Conservation (phyloP, 2,329 filamentous ascomycete species). For the Botrytis porri region DNA sequence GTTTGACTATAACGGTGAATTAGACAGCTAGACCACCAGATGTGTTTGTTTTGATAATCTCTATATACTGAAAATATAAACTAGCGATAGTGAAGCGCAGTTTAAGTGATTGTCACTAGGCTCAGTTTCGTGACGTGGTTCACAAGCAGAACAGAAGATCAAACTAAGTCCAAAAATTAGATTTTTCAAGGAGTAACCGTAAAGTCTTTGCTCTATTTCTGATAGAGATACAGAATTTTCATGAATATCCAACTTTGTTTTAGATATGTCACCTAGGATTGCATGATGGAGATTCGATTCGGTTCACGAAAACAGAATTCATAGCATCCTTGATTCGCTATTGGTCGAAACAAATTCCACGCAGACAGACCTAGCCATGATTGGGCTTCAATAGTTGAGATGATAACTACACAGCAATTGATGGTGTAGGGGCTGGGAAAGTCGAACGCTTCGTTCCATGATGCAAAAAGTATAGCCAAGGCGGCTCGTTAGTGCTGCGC, state of each 20-base stretch:
- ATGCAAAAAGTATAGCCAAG: neutral
- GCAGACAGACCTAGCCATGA: neutral
- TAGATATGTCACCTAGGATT: too few species aligned
- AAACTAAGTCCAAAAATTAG: too few species aligned
- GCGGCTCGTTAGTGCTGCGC: neutral
- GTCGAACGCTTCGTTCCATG: neutral
- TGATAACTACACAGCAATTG: accelerated
- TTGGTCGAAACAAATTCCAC: neutral
- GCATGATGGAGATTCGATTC: neutral
- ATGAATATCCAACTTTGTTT: too few species aligned
- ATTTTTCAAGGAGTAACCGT: too few species aligned
- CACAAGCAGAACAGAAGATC: too few species aligned
- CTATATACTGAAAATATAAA: neutral
- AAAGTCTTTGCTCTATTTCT: too few species aligned
- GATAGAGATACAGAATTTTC: too few species aligned
- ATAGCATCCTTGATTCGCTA: neutral
- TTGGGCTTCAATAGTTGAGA: neutral
- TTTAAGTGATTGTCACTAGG: too few species aligned
- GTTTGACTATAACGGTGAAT: neutral
- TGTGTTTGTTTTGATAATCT: neutral
- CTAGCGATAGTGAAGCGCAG: too few species aligned
- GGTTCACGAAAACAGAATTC: neutral
- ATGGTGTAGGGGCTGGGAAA: neutral
- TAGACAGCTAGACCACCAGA: neutral
- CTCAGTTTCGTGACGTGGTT: too few species aligned